Conservation (phyloP, 768 basidiomycete genomes). For the Leccinum subgranulosum region DNA sequence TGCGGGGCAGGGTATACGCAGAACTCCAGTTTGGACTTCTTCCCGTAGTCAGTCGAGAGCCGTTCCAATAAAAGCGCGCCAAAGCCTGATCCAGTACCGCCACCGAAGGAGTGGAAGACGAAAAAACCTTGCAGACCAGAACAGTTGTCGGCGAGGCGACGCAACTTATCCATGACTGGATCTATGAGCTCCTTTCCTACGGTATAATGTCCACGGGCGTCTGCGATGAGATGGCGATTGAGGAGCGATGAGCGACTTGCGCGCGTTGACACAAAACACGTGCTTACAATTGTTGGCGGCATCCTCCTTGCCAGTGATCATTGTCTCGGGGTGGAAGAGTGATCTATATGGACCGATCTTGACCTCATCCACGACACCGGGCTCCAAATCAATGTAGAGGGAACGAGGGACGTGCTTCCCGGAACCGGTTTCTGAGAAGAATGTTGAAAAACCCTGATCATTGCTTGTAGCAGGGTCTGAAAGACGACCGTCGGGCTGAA, state of each 20-base stretch:
- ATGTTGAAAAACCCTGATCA: constrained; percentile 93
- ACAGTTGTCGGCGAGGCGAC: constrained; percentile 97
- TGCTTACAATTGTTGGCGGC: constrained; percentile 97
- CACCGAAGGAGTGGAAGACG: constrained; percentile 99
- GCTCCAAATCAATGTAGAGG: constrained; percentile 94
- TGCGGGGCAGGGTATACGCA: constrained; percentile 96
- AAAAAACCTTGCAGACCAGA: constrained; percentile 99
- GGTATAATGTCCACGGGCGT: constrained; percentile 98
- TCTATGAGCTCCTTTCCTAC: constrained; percentile 99
- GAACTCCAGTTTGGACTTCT: constrained; percentile 99
- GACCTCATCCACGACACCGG: constrained; percentile 94
- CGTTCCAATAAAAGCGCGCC: constrained; percentile 97
- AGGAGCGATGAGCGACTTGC: constrained; percentile 10
- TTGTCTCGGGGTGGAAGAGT: constrained; percentile 96
- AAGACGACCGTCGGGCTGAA: constrained; percentile 89
- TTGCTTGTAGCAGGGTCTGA: constrained; percentile 47
- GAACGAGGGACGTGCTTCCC: constrained; percentile 97
- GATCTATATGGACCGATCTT: constrained; percentile 88
- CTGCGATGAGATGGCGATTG: constrained; percentile 38
- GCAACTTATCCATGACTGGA: constrained; percentile 93
- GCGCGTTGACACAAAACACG: background rate
- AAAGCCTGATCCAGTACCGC: constrained; percentile 98
- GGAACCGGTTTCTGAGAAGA: constrained; percentile 93
- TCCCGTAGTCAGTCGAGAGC: constrained; percentile 97
- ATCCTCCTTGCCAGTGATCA: constrained; percentile 98